Conservation (phyloP, 2,329 filamentous ascomycete species). For the Xylariaceae sp. region DNA sequence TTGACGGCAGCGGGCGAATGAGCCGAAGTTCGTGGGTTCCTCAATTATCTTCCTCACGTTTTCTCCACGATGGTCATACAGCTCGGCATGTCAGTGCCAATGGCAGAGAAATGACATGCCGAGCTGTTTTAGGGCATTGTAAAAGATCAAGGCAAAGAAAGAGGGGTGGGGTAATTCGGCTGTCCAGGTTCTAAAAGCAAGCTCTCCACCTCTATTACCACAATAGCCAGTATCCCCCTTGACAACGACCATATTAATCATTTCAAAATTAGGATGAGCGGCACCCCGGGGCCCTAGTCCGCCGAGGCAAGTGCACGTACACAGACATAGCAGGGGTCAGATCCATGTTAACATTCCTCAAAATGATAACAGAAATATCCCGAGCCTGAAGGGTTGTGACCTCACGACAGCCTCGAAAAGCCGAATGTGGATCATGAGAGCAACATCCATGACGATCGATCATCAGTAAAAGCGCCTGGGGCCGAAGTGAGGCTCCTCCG, state of each 20-base stretch:
- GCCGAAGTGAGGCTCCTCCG: slow-evolving; percentile 17
- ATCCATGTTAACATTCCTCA: too few species aligned
- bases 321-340: slow-evolving; percentile 17
- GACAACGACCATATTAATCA: slow-evolving; percentile 26
- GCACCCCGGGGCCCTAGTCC: slow-evolving; percentile 24
- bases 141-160: slow-evolving; percentile 17
- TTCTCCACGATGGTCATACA: too few species aligned
- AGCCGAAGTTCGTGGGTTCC: slow-evolving; percentile 26
- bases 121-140: slow-evolving; percentile 16
- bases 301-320: slow-evolving; percentile 27
- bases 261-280: slow-evolving; percentile 32
- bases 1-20: slow-evolving; percentile 27
- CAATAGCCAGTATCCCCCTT: slow-evolving; percentile 30
- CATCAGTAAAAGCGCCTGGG: slow-evolving; percentile 23
- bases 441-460: slow-evolving; percentile 25
- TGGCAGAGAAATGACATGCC: slow-evolving; percentile 11
- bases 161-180: slow-evolving; percentile 22
- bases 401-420: slow-evolving; percentile 22
- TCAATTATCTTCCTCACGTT: slow-evolving; percentile 21
- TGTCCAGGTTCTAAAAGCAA: slow-evolving; percentile 15
- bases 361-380: too few species aligned
- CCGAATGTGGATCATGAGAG: slow-evolving; percentile 18
- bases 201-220: slow-evolving; percentile 22
- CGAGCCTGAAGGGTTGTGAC: too few species aligned
- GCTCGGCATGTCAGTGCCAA: too few species aligned